Percentiles rank a stretch among this genome's conserved stretches.
Conservation (phyloP, 176 grass and related monocot species). For the Musa troglodytarum region DNA sequence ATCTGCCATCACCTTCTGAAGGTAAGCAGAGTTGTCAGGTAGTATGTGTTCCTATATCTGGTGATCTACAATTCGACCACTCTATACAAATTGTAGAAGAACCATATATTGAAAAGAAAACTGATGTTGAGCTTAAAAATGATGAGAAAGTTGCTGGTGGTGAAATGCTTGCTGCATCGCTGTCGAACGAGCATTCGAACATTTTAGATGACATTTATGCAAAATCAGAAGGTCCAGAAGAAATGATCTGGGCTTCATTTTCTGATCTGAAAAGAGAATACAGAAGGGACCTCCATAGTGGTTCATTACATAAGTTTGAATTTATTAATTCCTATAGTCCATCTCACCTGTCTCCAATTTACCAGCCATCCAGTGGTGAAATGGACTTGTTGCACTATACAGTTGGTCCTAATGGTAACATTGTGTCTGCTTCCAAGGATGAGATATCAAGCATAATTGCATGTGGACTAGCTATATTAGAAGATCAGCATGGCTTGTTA, state of each 20-base stretch:
- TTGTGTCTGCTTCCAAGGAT: constrained; percentile 60
- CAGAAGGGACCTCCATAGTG: constrained; percentile 44
- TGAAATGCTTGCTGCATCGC: background rate
- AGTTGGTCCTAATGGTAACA: constrained; percentile 48
- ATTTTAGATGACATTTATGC: constrained; percentile 18
- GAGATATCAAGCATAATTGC: constrained; percentile 96
- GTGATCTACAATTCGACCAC: constrained; percentile 25
- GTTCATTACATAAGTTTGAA: constrained; percentile 45
- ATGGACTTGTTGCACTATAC: constrained; percentile 34
- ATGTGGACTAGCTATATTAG: constrained; percentile 50
- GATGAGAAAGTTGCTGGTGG: background rate
- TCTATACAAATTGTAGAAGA: constrained; percentile 17
- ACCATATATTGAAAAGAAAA: constrained; percentile 2
- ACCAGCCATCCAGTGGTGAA: constrained; percentile 41
- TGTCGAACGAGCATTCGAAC: constrained; percentile 26
- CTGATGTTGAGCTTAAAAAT: background rate
- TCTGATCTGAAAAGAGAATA: constrained; percentile 52
- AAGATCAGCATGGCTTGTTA: constrained; percentile 36
- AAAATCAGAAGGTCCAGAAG: constrained; percentile 43
- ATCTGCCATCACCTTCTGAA: constrained; percentile 24
- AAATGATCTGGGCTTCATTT: constrained; percentile 75
- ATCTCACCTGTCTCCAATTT: constrained; percentile 47
- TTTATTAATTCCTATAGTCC: constrained; percentile 66
- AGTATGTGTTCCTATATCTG: constrained; percentile 18
- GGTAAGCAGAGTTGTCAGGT: constrained; percentile 24